Evolutionary conservation across 352 stramenopile species (phyloP), one percentile per base, ranked within the genome.

Genomic region (Chrysophaeum taylorii): DNA sequence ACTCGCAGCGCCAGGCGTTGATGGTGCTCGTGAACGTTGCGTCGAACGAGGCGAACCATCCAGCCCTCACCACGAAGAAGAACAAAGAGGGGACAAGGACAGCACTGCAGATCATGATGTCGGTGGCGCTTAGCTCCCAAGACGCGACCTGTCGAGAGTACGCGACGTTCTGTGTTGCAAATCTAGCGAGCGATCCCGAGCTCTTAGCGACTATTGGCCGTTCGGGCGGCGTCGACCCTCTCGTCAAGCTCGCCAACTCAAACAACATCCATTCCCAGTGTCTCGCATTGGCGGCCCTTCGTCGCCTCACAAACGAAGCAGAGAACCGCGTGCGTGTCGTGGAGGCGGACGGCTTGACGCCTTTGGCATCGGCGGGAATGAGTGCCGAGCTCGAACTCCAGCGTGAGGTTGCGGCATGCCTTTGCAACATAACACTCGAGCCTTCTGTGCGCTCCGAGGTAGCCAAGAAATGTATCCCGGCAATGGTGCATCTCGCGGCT

Each of bases 11-110:
- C 0, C 94, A 96, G 76, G 89, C 88, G 33, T 88, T 95, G 73
- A 96, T 97, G 89, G 92, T 90, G 37, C 76, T 97, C 12, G 91
- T 85, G 16, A 98, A 97, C 74, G 78, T 97, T 25, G 89, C 91
- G 0, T 88, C 88, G 39, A 97, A 96, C 70, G 89, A 97, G 71
- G 84, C 80, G 70, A 97, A 97, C 73, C 92, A 97, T 73, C 81
- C 83, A 39, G 83, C 88, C 57, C 85, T 97, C 82, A 85, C 97
- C 45, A 75, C 82, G 7, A 88, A 91, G 38, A 89, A 89, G 1
- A n/a, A n/a, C n/a, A n/a, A n/a, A n/a, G n/a, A n/a, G n/a, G n/a
- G n/a, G n/a, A n/a, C n/a, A n/a, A n/a, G n/a, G n/a, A n/a, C n/a
- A n/a, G 84, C 89, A 33, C 78, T 97, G 25, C 79, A 88, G 54